Evolutionary conservation across 306 rosid genomes (phyloP).

Genomic region (Crotalaria pallida): DNA sequence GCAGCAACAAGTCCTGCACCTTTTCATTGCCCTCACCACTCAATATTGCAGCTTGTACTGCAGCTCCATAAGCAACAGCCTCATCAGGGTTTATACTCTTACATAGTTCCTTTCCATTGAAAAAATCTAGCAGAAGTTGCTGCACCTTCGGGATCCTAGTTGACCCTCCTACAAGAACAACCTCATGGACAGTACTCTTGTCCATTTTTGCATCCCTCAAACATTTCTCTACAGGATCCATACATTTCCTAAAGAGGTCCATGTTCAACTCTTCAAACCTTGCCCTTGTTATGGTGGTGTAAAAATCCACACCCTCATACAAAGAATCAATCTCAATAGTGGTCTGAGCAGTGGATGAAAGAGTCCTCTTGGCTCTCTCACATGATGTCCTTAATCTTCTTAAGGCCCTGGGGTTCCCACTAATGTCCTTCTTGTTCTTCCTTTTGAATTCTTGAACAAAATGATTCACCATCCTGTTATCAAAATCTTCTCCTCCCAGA

Average conservation of each 20-base stretch:
- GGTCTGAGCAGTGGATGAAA: constrained; percentile 45
- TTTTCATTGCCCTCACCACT: constrained; percentile 52
- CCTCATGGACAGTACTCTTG: constrained; percentile 41
- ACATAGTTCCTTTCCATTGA: constrained; percentile 51
- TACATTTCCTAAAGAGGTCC: constrained; percentile 50
- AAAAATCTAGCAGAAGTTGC: constrained; percentile 43
- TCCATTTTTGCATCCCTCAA: constrained; percentile 55
- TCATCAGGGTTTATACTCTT: constrained; percentile 54
- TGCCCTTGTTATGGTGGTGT: constrained; percentile 43
- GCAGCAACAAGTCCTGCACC: constrained; percentile 43
- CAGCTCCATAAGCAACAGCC: constrained; percentile 55
- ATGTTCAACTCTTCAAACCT: constrained; percentile 50
- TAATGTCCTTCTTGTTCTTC: constrained; percentile 42
- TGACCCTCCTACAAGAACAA: constrained; percentile 53
- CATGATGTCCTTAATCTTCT: constrained; percentile 52
- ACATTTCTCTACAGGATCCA: constrained; percentile 50
- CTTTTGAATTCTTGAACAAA: constrained; percentile 53
- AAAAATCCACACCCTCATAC: constrained; percentile 47
- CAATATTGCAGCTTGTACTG: constrained; percentile 52
- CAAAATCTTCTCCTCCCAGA: constrained; percentile 59
- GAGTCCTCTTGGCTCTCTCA: constrained; percentile 52
- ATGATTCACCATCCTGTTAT: constrained; percentile 55
- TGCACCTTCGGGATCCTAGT: constrained; percentile 56
- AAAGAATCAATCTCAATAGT: constrained; percentile 46
- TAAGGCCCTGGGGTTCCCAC: constrained; percentile 43